A percentile compares a stretch with the other conserved stretches of the same genome.
Evolutionary conservation across 192 early-diverging fungal genomes (phyloP).

Genomic region (Spizellomyces sp.): DNA sequence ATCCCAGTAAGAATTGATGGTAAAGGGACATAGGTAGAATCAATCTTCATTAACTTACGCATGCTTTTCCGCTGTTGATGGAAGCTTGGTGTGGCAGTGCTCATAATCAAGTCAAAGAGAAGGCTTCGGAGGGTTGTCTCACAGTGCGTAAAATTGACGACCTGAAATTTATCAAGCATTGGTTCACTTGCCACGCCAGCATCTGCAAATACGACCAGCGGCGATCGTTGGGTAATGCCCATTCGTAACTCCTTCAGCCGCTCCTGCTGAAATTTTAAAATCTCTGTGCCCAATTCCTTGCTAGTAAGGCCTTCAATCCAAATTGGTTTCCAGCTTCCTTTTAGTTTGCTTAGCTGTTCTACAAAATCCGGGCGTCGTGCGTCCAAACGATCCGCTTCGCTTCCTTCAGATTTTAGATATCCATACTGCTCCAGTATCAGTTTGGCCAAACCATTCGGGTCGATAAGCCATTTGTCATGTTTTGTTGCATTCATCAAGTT

Average conservation of each 20-base stretch:
- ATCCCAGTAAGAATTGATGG: too few species aligned
- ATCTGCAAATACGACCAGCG: neutral
- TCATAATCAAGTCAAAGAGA: neutral
- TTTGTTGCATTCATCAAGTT: neutral
- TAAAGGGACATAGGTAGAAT: too few species aligned
- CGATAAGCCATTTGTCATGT: neutral
- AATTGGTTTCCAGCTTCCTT: neutral
- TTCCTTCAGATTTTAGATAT: neutral
- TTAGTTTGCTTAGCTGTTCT: neutral
- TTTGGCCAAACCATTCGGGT: conserved; percentile 1
- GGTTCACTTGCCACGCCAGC: neutral
- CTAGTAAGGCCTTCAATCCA: neutral
- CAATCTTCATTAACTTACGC: too few species aligned
- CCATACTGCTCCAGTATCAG: neutral
- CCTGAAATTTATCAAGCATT: neutral
- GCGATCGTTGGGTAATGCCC: neutral
- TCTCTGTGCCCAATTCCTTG: neutral
- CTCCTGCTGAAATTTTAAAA: neutral
- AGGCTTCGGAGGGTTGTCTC: neutral
- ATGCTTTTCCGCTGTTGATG: too few species aligned
- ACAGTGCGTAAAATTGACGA: neutral
- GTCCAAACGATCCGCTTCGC: neutral
- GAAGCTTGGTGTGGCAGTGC: neutral
- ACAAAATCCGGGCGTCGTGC: neutral
- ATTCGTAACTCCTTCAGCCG: neutral